phyloP scores from a whole-genome alignment of 2,329 filamentous ascomycete species.

The Monosporascus sp. region DNA sequence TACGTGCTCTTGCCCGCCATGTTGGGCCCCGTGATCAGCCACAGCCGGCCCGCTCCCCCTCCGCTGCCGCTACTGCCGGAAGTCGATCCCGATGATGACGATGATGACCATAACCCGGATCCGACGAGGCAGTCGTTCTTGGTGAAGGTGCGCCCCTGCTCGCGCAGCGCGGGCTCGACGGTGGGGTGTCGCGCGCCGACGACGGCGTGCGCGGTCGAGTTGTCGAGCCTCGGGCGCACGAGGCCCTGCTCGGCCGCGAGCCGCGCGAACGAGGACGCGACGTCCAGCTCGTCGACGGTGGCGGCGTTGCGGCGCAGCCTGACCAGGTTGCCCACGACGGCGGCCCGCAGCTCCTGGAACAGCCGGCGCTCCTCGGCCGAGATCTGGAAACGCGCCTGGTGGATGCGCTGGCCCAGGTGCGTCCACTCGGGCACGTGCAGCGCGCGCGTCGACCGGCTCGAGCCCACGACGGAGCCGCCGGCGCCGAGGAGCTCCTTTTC shows the following conservation, averaged over 20 bases:
- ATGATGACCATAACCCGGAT: constrained; percentile 38
- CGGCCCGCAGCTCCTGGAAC: constrained; percentile 66
- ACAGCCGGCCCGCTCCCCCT: constrained; percentile 54
- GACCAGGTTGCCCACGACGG: constrained; percentile 76
- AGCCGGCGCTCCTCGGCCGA: constrained; percentile 79
- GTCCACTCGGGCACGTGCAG: constrained; percentile 86
- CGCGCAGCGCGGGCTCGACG: constrained; percentile 75
- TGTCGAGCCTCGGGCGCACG: constrained; percentile 67
- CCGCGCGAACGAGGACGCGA: constrained; percentile 77
- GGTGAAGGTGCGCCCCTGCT: constrained; percentile 76
- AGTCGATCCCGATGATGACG: not conserved
- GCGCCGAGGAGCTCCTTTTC: constrained; percentile 7
- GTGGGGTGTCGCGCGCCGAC: constrained; percentile 86
- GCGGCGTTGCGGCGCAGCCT: constrained; percentile 82
- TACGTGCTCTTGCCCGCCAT: constrained; percentile 99
- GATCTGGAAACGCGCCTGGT: constrained; percentile 72
- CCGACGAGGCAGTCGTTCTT: constrained; percentile 82
- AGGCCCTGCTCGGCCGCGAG: constrained; percentile 72
- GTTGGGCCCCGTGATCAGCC: constrained; percentile 80
- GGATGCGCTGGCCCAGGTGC: constrained; percentile 69
- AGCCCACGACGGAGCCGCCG: constrained; percentile 51
- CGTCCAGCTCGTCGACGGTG: constrained; percentile 91
- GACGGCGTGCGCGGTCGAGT: constrained; percentile 58
- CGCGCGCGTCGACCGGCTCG: constrained; percentile 77
- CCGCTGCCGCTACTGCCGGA: not conserved